phyloP scores from a whole-genome alignment of 345 rosid genomes.

The Brassica carinata region DNA sequence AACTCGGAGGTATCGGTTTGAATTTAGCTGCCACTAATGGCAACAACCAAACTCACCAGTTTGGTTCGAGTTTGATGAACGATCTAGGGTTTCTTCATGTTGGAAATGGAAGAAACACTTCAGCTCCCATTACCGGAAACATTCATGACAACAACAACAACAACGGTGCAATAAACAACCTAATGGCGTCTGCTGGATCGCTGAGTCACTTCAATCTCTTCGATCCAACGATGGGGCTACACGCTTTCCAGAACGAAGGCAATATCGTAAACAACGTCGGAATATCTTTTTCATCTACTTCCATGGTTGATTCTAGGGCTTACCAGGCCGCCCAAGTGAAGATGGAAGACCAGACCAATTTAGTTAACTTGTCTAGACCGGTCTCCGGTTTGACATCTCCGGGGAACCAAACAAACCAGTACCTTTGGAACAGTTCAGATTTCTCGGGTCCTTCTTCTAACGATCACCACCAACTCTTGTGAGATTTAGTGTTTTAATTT shows the following conservation, averaged over 20 bases:
- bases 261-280: constrained; percentile 21
- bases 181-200: constrained; percentile 39
- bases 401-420: constrained; percentile 46
- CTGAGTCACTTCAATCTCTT: constrained; percentile 55
- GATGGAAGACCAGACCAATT: constrained; percentile 49
- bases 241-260: constrained; percentile 47
- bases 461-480: constrained; percentile 35
- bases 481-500: constrained; percentile 21
- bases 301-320: constrained; percentile 57
- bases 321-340: constrained; percentile 56
- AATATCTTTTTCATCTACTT: constrained; percentile 38
- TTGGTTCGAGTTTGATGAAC: constrained; percentile 35
- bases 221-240: constrained; percentile 47
- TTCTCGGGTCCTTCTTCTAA: constrained; percentile 36
- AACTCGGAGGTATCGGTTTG: constrained; percentile 56
- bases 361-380: constrained; percentile 47
- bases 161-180: constrained; percentile 19
- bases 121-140: background rate
- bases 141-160: background rate
- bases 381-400: constrained; percentile 30
- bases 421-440: constrained; percentile 40
- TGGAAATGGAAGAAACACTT: constrained; percentile 36
- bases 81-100: constrained; percentile 51
- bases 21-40: constrained; percentile 48
- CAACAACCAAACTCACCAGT: constrained; percentile 38